Percentiles rank a stretch among this genome's conserved stretches.
Conservation (phyloP, 2,329 filamentous ascomycete genomes). For the Sclerotinia glacialis region DNA sequence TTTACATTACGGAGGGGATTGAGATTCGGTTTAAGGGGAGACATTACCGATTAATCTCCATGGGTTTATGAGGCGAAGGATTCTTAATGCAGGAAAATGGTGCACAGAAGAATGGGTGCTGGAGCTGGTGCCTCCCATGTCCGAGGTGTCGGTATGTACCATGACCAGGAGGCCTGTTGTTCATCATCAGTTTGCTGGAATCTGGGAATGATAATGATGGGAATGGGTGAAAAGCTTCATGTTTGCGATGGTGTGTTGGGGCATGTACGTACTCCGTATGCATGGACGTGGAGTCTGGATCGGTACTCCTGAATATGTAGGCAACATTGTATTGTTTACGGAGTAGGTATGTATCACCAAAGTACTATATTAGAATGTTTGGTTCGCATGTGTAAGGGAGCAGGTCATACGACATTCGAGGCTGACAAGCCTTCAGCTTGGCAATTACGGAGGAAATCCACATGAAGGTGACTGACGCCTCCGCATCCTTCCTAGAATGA, state of each 20-base stretch:
- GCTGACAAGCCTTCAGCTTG: slow-evolving; percentile 17
- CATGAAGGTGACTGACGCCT: slow-evolving; percentile 10
- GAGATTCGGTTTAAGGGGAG: background rate
- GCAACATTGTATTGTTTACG: background rate
- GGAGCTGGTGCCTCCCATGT: slow-evolving; percentile 22
- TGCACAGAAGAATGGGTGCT: background rate
- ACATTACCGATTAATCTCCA: slow-evolving; percentile 11
- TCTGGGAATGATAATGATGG: background rate
- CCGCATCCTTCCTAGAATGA: slow-evolving; percentile 10
- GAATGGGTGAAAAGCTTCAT: background rate
- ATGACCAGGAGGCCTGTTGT: slow-evolving; percentile 20
- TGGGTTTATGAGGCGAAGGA: background rate
- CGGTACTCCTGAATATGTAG: background rate
- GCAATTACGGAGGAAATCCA: background rate
- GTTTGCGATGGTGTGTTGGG: background rate
- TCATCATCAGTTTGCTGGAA: background rate
- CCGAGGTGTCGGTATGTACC: slow-evolving; percentile 25
- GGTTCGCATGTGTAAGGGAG: background rate
- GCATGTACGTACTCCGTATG: background rate
- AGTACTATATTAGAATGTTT: background rate
- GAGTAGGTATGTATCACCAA: no score
- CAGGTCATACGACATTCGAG: slow-evolving; percentile 19
- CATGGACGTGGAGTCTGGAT: background rate
- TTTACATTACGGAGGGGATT: background rate
- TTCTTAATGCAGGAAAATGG: slow-evolving; percentile 1